Evolutionary conservation across 2,329 filamentous ascomycete species (phyloP).

Genomic region (Neofusicoccum parvum): DNA sequence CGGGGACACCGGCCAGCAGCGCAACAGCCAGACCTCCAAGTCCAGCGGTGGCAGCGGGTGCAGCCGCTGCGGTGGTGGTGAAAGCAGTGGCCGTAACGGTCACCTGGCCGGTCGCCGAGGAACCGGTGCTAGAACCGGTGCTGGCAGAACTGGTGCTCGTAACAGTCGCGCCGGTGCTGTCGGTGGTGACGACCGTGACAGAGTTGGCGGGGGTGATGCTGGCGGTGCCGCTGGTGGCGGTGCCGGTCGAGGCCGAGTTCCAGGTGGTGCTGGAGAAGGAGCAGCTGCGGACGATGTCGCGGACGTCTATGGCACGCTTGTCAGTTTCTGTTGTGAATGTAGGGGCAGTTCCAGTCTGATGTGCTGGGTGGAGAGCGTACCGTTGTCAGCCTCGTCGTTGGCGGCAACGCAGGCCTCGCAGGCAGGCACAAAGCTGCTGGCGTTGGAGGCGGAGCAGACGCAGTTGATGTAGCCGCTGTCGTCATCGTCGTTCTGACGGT

Average conservation of each 20-base stretch:
- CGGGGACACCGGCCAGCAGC: background rate
- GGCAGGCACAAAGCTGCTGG: conserved; percentile 29
- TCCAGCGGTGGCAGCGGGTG: background rate
- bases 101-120: background rate
- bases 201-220: conserved; percentile 3
- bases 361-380: conserved; percentile 14
- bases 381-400: conserved; percentile 31
- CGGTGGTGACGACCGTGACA: background rate
- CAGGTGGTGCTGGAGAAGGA: conserved; percentile 32
- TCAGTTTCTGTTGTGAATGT: background rate
- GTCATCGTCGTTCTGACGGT: conserved; percentile 29
- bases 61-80: background rate
- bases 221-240: conserved; percentile 22
- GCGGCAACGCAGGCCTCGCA: conserved; percentile 36
- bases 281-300: conserved; percentile 34
- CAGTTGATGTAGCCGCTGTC: conserved; percentile 32
- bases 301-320: conserved; percentile 27
- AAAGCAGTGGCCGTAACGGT: background rate
- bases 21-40: conserved; percentile 1
- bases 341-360: background rate
- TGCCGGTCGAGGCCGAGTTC: conserved; percentile 25
- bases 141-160: background rate
- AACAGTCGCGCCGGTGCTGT: background rate
- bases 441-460: conserved; percentile 33
- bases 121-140: background rate